Conservation (phyloP, 306 rosid genomes). For the Chamaecrista fasciculata region DNA sequence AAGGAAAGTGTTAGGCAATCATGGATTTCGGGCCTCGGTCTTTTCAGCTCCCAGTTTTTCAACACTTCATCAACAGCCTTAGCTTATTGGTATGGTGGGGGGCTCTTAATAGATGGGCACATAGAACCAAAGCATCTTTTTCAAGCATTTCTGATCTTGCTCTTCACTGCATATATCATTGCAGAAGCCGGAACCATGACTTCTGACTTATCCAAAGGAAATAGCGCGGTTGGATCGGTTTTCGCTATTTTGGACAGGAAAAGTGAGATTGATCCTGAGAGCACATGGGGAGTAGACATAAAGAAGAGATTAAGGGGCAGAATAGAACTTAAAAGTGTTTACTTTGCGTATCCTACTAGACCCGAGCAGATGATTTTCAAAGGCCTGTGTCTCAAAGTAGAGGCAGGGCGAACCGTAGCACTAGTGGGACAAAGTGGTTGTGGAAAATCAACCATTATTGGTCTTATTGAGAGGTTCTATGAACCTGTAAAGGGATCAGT, state of each 20-base stretch:
- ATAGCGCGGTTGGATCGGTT: constrained; percentile 67
- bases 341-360: constrained; percentile 82
- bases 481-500: constrained; percentile 71
- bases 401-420: constrained; percentile 70
- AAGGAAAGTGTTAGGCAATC: constrained; percentile 79
- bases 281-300: constrained; percentile 43
- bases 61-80: constrained; percentile 81
- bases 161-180: constrained; percentile 77
- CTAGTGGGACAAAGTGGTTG: constrained; percentile 82
- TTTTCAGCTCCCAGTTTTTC: constrained; percentile 80
- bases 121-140: constrained; percentile 66
- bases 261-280: constrained; percentile 72
- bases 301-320: constrained; percentile 56
- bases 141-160: constrained; percentile 74
- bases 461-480: constrained; percentile 81
- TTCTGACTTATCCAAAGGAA: constrained; percentile 79
- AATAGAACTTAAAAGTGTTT: constrained; percentile 62
- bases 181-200: constrained; percentile 98
- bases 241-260: constrained; percentile 68
- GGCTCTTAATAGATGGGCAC: constrained; percentile 39
- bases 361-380: constrained; percentile 76
- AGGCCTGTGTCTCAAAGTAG: constrained; percentile 66
- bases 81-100: constrained; percentile 89
- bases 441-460: constrained; percentile 88
- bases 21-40: constrained; percentile 78